Evolutionary conservation across 1,284 basidiomycete genomes (phyloP).

Genomic region (Psilocybe mexicana): DNA sequence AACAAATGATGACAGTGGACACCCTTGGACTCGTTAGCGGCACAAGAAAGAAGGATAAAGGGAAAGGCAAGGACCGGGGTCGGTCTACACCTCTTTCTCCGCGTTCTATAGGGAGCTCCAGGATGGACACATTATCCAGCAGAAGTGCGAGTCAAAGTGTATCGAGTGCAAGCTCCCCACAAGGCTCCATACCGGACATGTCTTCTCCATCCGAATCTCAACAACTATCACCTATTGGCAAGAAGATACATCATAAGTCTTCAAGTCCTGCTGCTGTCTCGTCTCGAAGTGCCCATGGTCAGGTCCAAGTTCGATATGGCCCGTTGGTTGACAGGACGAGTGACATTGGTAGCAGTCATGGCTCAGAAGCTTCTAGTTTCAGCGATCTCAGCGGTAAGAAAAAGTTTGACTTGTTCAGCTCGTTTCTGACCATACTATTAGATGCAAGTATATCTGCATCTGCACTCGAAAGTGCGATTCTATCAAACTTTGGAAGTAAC

Average conservation of each 20-base stretch:
- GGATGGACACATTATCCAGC: conserved; percentile 39
- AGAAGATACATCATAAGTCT: conserved; percentile 58
- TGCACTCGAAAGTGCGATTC: conserved; percentile 71
- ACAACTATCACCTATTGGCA: conserved; percentile 48
- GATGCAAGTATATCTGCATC: conserved; percentile 73
- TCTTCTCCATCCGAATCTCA: conserved; percentile 59
- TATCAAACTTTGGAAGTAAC: conserved; percentile 60
- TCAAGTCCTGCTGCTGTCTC: conserved; percentile 61
- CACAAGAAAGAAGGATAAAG: conserved; percentile 35
- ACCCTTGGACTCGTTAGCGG: conserved; percentile 68
- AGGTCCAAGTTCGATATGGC: conserved; percentile 40
- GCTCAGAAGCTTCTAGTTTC: conserved; percentile 75
- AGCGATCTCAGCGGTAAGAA: conserved; percentile 77
- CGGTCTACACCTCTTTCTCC: conserved; percentile 42
- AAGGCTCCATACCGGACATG: conserved; percentile 76
- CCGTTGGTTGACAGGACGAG: conserved; percentile 44
- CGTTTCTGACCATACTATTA: conserved; percentile 26
- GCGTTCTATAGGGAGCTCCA: conserved; percentile 35
- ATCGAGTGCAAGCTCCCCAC: conserved; percentile 69
- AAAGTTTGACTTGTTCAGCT: neutral
- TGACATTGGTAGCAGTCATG: conserved; percentile 64
- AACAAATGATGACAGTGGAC: conserved; percentile 71
- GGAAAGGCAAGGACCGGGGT: conserved; percentile 44
- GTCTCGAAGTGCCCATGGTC: conserved; percentile 49
- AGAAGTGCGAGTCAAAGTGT: conserved; percentile 68